Percentiles rank a stretch among this genome's conserved stretches.
phyloP scores from a whole-genome alignment of 2,329 filamentous ascomycete genomes.

The Akanthomyces lecanii region DNA sequence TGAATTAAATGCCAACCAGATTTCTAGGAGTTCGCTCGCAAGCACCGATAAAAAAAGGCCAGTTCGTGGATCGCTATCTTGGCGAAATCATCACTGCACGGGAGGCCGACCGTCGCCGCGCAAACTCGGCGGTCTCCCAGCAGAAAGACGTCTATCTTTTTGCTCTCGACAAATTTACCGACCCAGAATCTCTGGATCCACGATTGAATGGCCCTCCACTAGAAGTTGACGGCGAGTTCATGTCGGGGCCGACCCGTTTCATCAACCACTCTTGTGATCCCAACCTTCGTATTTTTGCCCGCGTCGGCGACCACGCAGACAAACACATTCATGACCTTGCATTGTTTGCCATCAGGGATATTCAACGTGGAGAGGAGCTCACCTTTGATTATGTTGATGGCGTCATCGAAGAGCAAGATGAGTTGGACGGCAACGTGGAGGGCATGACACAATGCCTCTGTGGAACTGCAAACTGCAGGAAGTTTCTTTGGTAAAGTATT shows the following conservation, averaged over 20 bases:
- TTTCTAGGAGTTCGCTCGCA: slow-evolving; percentile 57
- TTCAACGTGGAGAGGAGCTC: slow-evolving; percentile 62
- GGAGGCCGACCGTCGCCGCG: slow-evolving; percentile 63
- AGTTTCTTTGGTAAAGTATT: slow-evolving; percentile 59
- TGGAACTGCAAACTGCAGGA: slow-evolving; percentile 61
- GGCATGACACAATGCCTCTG: slow-evolving; percentile 60
- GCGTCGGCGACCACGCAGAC: slow-evolving; percentile 72
- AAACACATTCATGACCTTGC: slow-evolving; percentile 72
- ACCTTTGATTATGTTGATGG: slow-evolving; percentile 78
- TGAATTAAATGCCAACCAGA: neutral
- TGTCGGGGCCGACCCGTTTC: slow-evolving; percentile 74
- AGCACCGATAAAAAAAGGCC: slow-evolving; percentile 61
- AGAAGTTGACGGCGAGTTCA: slow-evolving; percentile 68
- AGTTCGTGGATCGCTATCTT: slow-evolving; percentile 77
- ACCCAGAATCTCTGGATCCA: slow-evolving; percentile 51
- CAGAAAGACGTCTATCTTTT: slow-evolving; percentile 78
- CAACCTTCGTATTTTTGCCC: slow-evolving; percentile 74
- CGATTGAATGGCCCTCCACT: slow-evolving; percentile 53
- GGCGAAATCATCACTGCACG: slow-evolving; percentile 63
- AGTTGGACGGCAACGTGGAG: slow-evolving; percentile 35
- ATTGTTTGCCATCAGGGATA: slow-evolving; percentile 66
- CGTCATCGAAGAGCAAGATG: slow-evolving; percentile 47
- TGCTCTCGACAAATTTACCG: slow-evolving; percentile 73
- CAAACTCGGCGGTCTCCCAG: slow-evolving; percentile 48
- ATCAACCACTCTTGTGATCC: slow-evolving; percentile 81